These are phyloP conservation scores for Manihot esculenta DNA, from an alignment of 441 rosid species.

Conservation along the genomic window DNA sequence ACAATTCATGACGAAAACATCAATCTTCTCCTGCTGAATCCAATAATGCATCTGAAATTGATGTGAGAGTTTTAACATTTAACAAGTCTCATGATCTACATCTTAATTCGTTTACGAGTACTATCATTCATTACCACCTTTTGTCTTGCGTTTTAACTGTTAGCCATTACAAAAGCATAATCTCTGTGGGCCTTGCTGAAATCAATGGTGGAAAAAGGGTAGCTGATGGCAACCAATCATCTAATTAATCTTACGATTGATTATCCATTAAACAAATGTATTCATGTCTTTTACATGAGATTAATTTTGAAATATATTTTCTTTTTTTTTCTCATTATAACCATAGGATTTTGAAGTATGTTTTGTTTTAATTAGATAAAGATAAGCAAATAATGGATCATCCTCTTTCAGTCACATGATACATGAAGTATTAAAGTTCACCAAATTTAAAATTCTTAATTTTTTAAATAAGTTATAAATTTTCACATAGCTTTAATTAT, in stretches of 20 bases:
- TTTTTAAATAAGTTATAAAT: too few species aligned
- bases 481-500: too few species aligned
- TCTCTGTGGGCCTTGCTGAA: background rate
- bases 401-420: too few species aligned
- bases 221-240: background rate
- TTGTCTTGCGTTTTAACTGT: background rate
- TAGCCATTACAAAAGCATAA: background rate
- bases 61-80: slow-evolving; percentile 24
- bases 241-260: background rate
- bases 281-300: background rate
- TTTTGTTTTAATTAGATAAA: too few species aligned
- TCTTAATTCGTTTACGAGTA: background rate
- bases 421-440: too few species aligned
- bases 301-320: background rate
- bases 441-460: too few species aligned
- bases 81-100: background rate
- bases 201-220: background rate
- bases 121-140: background rate
- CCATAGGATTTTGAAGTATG: too few species aligned
- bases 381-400: too few species aligned
- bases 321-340: background rate
- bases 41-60: slow-evolving; percentile 1
- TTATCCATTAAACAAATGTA: background rate
- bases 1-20: slow-evolving; percentile 6
- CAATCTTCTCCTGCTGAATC: slow-evolving; percentile 7